Conservation (phyloP, 495 filamentous ascomycete species). For the Cryomyces antarcticus region DNA sequence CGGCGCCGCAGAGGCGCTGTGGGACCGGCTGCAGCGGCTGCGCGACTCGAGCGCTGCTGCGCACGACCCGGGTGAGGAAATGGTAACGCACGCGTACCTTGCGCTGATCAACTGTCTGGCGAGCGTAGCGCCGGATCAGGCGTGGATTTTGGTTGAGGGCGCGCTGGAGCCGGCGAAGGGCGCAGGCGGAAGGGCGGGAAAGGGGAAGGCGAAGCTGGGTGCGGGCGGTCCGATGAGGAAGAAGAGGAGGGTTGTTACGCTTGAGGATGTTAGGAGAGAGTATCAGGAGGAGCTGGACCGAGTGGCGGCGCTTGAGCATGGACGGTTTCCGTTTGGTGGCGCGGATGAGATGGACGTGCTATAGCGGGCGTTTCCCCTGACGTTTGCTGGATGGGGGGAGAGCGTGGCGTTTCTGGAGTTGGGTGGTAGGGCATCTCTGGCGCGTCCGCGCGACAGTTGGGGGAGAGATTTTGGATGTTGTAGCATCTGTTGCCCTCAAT, state of each 20-base stretch:
- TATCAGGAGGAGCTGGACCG: constrained; percentile 79
- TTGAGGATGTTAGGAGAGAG: constrained; percentile 63
- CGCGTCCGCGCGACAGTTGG: too few species aligned
- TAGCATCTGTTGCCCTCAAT: too few species aligned
- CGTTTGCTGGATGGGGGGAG: too few species aligned
- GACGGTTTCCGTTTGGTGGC: constrained; percentile 38
- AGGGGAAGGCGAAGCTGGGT: constrained; percentile 2
- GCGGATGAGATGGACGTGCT: constrained; percentile 14
- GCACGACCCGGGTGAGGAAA: constrained; percentile 32
- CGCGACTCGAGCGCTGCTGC: constrained; percentile 29
- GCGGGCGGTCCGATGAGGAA: constrained; percentile 10
- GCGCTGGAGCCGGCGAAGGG: constrained; percentile 23
- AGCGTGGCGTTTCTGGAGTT: too few species aligned
- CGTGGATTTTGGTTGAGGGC: constrained; percentile 41
- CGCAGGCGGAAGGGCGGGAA: constrained; percentile 3
- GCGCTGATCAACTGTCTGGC: constrained; percentile 73
- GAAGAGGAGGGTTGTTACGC: constrained; percentile 46
- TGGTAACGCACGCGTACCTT: constrained; percentile 44
- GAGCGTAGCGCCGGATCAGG: constrained; percentile 63
- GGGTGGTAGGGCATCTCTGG: too few species aligned
- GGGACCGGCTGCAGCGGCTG: constrained; percentile 43
- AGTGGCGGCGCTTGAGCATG: constrained; percentile 37
- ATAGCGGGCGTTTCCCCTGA: neutral
- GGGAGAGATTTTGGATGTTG: too few species aligned
- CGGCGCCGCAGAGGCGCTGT: constrained; percentile 61